phyloP scores from a whole-genome alignment of 768 basidiomycete species.

The Trametes elegans region DNA sequence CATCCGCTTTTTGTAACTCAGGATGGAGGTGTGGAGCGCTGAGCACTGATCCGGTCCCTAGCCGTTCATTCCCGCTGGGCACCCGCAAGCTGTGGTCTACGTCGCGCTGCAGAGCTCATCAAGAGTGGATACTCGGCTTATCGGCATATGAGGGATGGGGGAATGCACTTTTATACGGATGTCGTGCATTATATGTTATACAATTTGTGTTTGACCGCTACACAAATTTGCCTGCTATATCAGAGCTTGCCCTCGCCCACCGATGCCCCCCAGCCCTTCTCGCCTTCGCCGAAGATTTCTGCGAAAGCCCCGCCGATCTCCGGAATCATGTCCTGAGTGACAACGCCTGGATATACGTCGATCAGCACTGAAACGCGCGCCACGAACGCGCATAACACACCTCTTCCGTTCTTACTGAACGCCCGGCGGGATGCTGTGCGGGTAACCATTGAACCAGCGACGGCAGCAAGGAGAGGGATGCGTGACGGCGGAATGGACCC shows the following conservation, averaged over 20 bases:
- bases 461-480: slow-evolving; percentile 81
- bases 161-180: background rate
- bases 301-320: slow-evolving; percentile 30
- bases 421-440: slow-evolving; percentile 77
- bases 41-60: background rate
- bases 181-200: background rate
- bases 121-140: background rate
- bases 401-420: slow-evolving; percentile 73
- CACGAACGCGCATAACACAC: slow-evolving; percentile 11
- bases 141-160: background rate
- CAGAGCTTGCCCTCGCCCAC: slow-evolving; percentile 4
- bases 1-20: too few relatives aligned
- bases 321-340: slow-evolving; percentile 30
- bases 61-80: background rate
- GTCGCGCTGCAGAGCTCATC: background rate
- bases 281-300: slow-evolving; percentile 28
- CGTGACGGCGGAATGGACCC: slow-evolving; percentile 52
- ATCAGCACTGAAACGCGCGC: background rate
- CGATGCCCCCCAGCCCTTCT: slow-evolving; percentile 28
- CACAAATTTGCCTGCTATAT: background rate
- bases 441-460: slow-evolving; percentile 87
- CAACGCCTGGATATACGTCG: slow-evolving; percentile 20
- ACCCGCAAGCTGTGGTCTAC: background rate
- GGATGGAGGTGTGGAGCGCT: too few relatives aligned
- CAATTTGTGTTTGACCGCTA: background rate